phyloP scores from a whole-genome alignment of 805 yeast species.

The Candida coleopterorum region DNA sequence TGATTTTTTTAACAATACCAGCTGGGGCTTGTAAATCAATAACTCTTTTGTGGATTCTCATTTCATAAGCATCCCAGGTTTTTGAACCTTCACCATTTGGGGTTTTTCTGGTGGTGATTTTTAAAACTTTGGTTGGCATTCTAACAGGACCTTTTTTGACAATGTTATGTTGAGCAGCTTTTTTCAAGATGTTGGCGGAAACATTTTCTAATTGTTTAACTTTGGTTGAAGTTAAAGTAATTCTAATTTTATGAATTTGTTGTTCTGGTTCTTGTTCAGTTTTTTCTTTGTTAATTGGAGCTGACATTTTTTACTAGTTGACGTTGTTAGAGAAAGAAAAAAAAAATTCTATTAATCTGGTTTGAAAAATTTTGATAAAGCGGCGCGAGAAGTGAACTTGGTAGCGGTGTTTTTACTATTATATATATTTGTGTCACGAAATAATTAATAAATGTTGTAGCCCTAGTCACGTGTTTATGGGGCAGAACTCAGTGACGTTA shows the following conservation, averaged over 20 bases:
- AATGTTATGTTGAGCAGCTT: conserved; percentile 78
- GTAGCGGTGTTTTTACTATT: neutral
- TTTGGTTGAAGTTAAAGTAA: conserved; percentile 97
- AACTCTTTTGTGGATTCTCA: conserved; percentile 99
- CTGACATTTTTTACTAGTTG: conserved; percentile 56
- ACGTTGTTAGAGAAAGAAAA: conserved; percentile 30
- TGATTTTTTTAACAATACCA: conserved; percentile 86
- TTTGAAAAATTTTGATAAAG: conserved; percentile 13
- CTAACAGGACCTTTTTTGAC: conserved; percentile 99
- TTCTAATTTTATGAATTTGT: conserved; percentile 94
- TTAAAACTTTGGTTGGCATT: conserved; percentile 98
- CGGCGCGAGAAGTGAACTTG: neutral
- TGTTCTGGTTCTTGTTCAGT: conserved; percentile 71
- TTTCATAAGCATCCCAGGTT: conserved; percentile 99
- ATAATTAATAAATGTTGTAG: neutral
- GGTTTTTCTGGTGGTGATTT: conserved; percentile 99
- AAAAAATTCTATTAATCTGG: conserved; percentile 3
- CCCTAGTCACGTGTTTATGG: conserved; percentile 1
- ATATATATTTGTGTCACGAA: no score
- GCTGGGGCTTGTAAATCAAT: conserved; percentile 98
- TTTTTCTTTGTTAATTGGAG: conserved; percentile 76
- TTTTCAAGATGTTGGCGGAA: conserved; percentile 81
- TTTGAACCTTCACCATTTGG: conserved; percentile 99
- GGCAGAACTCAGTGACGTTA: no score
- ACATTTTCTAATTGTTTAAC: conserved; percentile 98